Evolutionary conservation across 257 asterid species (phyloP), one percentile per base, ranked within the genome.

Genomic region (Fraxinus americana): DNA sequence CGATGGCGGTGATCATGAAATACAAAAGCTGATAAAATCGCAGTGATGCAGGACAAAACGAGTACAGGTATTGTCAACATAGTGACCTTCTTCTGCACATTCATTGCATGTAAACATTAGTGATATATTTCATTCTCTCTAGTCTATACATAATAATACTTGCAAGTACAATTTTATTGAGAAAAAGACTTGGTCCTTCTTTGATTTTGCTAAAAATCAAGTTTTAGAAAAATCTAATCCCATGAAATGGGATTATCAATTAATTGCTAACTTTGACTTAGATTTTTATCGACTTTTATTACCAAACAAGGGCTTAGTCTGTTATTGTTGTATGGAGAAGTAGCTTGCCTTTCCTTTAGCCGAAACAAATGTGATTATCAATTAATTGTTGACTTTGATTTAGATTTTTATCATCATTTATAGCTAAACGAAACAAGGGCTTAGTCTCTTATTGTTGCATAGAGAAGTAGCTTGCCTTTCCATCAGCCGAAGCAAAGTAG

Each of bases 1-100:
- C 98, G 90, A 45, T 80, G 90, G 6, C 45, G 79, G 17, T 89
- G 93, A 77, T 87, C 90, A 12, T 89, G 90, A 69, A 91, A 73
- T 19, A 59, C 80, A 8, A 83, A 82, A 14, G 90, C 66, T 9
- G 98, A 90, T 78, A 89, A 0, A 11, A 84, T 72, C 25, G 87
- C 89, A 6, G 88, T 76, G 4, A 70, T 21, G 75, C 83, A 23
- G 66, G 79, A 87, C 54, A 76, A 73, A 27, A 84, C 48, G 63
- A 89, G 52, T 30, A 89, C 90, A 30, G 85, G 84, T 66, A 75
- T 48, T 16, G 89, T 75, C 83, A 87, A 67, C 78, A 77, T 54
- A 4, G 82, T 86, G 43, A 85, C 90, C 70, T 83, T 89, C 79
- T 87, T 93, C 98, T 91, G 90, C 77, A 80, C 13, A 70, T 75